Conservation (phyloP, 352 stramenopile genomes). For the Pythium rhizo-oryzae region DNA sequence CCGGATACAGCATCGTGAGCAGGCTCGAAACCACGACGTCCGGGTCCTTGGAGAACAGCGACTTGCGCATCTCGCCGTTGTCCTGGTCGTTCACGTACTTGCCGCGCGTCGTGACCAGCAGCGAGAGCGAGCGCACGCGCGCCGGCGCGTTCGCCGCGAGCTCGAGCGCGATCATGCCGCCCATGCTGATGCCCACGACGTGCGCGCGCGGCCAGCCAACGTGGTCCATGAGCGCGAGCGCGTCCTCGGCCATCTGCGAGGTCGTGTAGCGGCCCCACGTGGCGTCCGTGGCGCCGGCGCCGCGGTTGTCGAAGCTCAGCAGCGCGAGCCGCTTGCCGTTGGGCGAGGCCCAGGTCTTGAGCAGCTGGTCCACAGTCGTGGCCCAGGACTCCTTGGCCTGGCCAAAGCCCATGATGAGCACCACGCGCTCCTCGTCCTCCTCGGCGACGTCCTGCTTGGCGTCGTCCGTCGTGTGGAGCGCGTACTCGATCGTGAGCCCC, state of each 20-base stretch:
- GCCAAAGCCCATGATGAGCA: constrained; percentile 37
- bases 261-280: constrained; percentile 63
- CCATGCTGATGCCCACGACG: constrained; percentile 42
- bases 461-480: constrained; percentile 9
- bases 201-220: constrained; percentile 57
- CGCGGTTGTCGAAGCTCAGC: constrained; percentile 66
- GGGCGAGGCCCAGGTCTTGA: constrained; percentile 8
- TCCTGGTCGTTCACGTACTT: constrained; percentile 44
- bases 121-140: constrained; percentile 52
- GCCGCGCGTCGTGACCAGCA: constrained; percentile 56
- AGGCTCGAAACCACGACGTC: constrained; percentile 34
- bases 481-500: constrained; percentile 54
- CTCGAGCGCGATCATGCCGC: constrained; percentile 60
- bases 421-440: constrained; percentile 25
- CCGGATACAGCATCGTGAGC: constrained; percentile 44
- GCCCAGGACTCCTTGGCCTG: constrained; percentile 31
- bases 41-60: constrained; percentile 40
- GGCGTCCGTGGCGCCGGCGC: constrained; percentile 45
- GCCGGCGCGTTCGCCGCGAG: constrained; percentile 44
- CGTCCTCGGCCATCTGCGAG: constrained; percentile 58
- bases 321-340: constrained; percentile 37
- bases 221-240: constrained; percentile 56
- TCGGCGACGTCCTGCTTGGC: neutral
- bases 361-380: constrained; percentile 22
- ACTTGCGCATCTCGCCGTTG: constrained; percentile 31